Conservation (phyloP, 2,329 filamentous ascomycete genomes). For the Ophiostoma fasciatum region DNA sequence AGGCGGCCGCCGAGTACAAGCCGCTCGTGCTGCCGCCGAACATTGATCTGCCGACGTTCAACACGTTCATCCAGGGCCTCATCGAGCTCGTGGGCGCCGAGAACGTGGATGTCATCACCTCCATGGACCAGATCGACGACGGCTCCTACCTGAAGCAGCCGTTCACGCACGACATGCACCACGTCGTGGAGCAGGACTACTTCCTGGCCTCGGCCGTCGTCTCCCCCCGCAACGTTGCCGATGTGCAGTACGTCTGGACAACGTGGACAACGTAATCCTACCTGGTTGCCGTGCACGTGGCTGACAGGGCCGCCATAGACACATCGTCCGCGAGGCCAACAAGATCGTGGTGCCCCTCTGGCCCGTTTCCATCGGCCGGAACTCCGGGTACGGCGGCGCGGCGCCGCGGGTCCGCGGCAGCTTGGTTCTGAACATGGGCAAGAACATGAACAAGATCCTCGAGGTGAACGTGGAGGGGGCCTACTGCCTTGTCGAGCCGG, state of each 20-base stretch:
- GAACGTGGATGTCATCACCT: too few species aligned
- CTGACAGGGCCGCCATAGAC: constrained; percentile 10
- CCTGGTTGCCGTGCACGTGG: constrained; percentile 27
- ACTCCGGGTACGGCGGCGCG: constrained; percentile 33
- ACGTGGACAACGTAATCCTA: too few species aligned
- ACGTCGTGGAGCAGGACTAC: constrained; percentile 26
- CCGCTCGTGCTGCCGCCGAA: too few species aligned
- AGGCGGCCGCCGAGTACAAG: too few species aligned
- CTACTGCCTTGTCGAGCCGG: constrained; percentile 37
- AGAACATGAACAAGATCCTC: constrained; percentile 36
- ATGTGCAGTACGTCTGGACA: constrained; percentile 34
- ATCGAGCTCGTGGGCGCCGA: too few species aligned
- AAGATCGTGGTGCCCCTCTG: constrained; percentile 27
- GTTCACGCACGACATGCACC: constrained; percentile 28
- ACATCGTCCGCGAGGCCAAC: background rate
- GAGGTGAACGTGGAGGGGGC: constrained; percentile 33
- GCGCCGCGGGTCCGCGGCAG: constrained; percentile 35
- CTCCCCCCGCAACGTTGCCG: constrained; percentile 27
- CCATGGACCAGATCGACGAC: too few species aligned
- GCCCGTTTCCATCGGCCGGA: constrained; percentile 33
- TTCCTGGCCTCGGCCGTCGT: constrained; percentile 27
- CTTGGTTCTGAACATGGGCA: constrained; percentile 36
- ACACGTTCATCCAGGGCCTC: too few species aligned
- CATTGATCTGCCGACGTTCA: too few species aligned
- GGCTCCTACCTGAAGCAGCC: constrained; percentile 20